Base-by-base conservation (phyloP, 78 protist genomes). In the Pigoraptor vietnamica region DNA sequence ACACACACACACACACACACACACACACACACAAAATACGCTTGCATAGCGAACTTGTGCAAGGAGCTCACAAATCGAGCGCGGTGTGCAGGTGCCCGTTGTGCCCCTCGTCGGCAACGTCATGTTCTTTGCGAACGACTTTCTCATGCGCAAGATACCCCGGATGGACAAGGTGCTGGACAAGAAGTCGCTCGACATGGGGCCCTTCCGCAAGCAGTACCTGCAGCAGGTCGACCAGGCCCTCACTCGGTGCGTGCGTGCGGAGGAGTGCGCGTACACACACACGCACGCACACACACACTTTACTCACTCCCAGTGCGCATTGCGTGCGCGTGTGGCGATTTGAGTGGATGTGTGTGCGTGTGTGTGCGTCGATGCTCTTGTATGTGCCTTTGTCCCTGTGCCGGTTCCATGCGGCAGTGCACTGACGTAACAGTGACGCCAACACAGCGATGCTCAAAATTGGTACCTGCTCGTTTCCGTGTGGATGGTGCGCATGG, bases 401-500 rank as follows among this genome's bases (percentile, higher is more conserved):
- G n/a, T n/a, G n/a, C n/a, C n/a, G n/a, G n/a, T n/a, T n/a, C n/a
- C n/a, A n/a, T n/a, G n/a, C n/a, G n/a, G n/a, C n/a, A n/a, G n/a
- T n/a, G n/a, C n/a, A n/a, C n/a, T n/a, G n/a, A n/a, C n/a, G n/a
- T n/a, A n/a, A n/a, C n/a, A n/a, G n/a, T n/a, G 6, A 48, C 14
- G 29, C 29, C 67, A 21, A 14, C 67, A 14, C 67, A 48, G 67
- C 23, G 33, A 67, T 1, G 37, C 86, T 10, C 92, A 90, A 1
- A 29, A 34, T 1, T 32, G 23, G 82, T 90, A 90, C 23, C 34
- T 33, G 35, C 95, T 91, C 48, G 92, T 89, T 0, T 40, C 92
- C n/a, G n/a, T 88, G 39, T 95, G 96, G 96, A 95, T 95, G 96
- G 96, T 93, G 0, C 93, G 94, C 84, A 93, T 92, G 90, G 95